Evolutionary conservation across 176 grass and related monocot genomes (phyloP).

Genomic region (Musa schizocarpa): DNA sequence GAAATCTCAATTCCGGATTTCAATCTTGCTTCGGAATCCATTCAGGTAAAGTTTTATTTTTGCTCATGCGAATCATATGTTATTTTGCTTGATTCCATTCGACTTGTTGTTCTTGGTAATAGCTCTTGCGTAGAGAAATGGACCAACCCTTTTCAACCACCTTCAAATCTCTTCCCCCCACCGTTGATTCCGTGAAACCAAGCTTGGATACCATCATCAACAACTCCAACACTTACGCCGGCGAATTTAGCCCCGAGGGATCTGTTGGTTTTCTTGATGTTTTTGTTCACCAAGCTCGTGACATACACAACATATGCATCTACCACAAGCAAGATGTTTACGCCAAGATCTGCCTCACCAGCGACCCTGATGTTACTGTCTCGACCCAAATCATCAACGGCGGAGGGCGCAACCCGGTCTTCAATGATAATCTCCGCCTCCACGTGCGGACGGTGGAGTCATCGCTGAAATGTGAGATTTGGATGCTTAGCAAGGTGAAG

Average conservation of each 20-base stretch:
- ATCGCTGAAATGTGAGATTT: conserved; percentile 10
- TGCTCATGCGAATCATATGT: no score
- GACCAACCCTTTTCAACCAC: neutral
- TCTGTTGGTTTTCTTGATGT: neutral
- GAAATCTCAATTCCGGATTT: no score
- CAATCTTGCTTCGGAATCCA: no score
- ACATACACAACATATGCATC: conserved; percentile 9
- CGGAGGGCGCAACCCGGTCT: neutral
- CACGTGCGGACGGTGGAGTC: neutral
- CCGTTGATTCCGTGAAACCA: neutral
- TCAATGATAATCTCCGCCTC: neutral
- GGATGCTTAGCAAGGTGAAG: conserved; percentile 16
- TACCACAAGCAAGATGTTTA: conserved; percentile 10
- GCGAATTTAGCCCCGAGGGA: neutral
- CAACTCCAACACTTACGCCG: neutral
- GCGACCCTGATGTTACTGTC: neutral
- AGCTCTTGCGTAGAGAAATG: neutral
- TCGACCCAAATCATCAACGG: neutral
- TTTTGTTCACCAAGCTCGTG: conserved; percentile 1
- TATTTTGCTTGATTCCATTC: neutral
- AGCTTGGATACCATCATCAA: neutral
- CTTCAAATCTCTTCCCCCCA: neutral
- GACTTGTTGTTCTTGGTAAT: neutral
- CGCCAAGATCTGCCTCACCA: conserved; percentile 4
- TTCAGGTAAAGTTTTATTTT: no score